A percentile compares a stretch with the other conserved stretches of the same genome.
These are phyloP conservation scores for Mycosarcoma mackinlayi DNA, from an alignment of 1,284 basidiomycete species.

Conservation along the genomic window DNA sequence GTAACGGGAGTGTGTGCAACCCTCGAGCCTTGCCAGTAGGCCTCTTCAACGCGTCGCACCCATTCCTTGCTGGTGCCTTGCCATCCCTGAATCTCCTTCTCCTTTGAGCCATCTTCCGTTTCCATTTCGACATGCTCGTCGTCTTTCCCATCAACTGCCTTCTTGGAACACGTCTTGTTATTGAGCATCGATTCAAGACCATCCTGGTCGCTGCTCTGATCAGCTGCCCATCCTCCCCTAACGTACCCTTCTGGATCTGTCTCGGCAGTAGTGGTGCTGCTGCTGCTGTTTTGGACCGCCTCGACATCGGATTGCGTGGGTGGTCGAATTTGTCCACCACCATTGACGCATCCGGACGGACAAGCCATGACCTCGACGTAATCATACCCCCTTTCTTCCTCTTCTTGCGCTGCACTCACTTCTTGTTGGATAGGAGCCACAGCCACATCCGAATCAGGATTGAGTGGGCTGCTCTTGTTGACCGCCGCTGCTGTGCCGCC, in stretches of 20 bases:
- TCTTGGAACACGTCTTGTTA: slow-evolving; percentile 31
- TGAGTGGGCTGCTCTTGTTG: slow-evolving; percentile 44
- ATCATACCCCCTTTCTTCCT: slow-evolving; percentile 78
- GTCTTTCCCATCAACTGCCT: slow-evolving; percentile 71
- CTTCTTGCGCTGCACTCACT: slow-evolving; percentile 32
- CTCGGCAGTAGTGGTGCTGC: slow-evolving; percentile 1
- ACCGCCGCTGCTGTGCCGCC: slow-evolving; percentile 71
- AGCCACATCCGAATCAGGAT: slow-evolving; percentile 12
- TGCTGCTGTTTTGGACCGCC: neutral
- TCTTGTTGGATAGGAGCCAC: neutral
- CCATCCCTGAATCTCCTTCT: slow-evolving; percentile 57
- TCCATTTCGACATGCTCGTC: slow-evolving; percentile 64
- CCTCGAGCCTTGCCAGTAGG: slow-evolving; percentile 63
- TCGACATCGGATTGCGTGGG: slow-evolving; percentile 32
- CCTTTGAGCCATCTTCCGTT: slow-evolving; percentile 16
- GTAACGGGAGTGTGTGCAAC: slow-evolving; percentile 43
- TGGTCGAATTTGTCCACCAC: slow-evolving; percentile 81
- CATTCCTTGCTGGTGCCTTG: slow-evolving; percentile 66
- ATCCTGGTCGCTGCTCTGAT: slow-evolving; percentile 11
- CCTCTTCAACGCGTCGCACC: slow-evolving; percentile 62
- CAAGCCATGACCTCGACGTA: slow-evolving; percentile 99
- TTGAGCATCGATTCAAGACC: slow-evolving; percentile 73
- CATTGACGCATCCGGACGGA: slow-evolving; percentile 95
- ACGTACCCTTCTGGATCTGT: slow-evolving; percentile 38
- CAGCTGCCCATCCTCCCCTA: slow-evolving; percentile 29